Conservation (phyloP, 2,329 filamentous ascomycete species). For the Davidsoniella australis region DNA sequence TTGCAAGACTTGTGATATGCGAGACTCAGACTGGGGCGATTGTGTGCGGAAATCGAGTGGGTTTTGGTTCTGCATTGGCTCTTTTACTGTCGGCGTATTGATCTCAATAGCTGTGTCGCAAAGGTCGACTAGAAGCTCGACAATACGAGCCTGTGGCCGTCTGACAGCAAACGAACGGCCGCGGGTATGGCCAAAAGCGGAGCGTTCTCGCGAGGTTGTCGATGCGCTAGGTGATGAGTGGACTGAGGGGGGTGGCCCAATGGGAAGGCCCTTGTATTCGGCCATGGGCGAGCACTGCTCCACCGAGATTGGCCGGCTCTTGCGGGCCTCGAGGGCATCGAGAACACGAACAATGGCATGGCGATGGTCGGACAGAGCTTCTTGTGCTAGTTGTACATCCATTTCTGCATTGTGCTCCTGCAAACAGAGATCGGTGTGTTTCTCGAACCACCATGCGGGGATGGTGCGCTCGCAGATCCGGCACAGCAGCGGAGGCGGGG, state of each 20-base stretch:
- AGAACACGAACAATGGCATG: slow-evolving; percentile 90
- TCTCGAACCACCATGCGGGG: slow-evolving; percentile 98
- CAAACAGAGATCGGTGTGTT: slow-evolving; percentile 88
- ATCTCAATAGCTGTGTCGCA: slow-evolving; percentile 94
- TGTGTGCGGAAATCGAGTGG: slow-evolving; percentile 74
- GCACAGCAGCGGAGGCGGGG: slow-evolving; percentile 73
- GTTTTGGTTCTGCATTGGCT: slow-evolving; percentile 38
- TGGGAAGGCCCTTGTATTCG: slow-evolving; percentile 77
- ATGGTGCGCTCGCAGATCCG: slow-evolving; percentile 96
- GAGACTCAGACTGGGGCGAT: slow-evolving; percentile 87
- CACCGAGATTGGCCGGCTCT: slow-evolving; percentile 44
- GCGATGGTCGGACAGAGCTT: slow-evolving; percentile 78
- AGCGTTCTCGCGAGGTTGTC: slow-evolving; percentile 54
- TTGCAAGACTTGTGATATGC: slow-evolving; percentile 83
- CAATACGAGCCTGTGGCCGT: slow-evolving; percentile 76
- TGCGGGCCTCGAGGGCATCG: slow-evolving; percentile 71
- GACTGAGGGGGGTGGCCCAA: slow-evolving; percentile 58
- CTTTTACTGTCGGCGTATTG: slow-evolving; percentile 84
- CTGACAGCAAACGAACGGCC: slow-evolving; percentile 82
- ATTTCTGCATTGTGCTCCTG: slow-evolving; percentile 94
- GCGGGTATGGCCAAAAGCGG: slow-evolving; percentile 62
- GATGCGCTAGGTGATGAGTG: slow-evolving; percentile 58
- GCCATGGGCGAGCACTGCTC: slow-evolving; percentile 39
- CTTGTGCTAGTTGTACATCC: slow-evolving; percentile 93
- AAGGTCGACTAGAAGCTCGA: slow-evolving; percentile 84